Evolutionary conservation across 2,329 filamentous ascomycete genomes (phyloP).

Genomic region (Elsinoe australis): DNA sequence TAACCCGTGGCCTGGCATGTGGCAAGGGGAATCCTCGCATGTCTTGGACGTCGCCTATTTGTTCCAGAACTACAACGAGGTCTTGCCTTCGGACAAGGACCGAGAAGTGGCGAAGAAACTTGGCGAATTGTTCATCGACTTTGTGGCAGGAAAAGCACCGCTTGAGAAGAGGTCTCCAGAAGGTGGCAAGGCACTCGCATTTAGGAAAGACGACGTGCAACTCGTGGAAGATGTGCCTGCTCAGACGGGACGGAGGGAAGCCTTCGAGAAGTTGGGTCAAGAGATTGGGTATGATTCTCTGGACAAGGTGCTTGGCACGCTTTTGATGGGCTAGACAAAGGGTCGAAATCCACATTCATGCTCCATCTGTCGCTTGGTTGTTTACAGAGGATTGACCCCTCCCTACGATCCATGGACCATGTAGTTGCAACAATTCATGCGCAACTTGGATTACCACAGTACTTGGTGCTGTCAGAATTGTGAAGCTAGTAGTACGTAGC

Average conservation of each 20-base stretch:
- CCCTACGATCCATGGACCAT: too few species aligned
- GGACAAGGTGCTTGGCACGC: not conserved
- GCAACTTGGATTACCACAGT: too few species aligned
- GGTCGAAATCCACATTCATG: too few species aligned
- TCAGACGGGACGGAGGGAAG: constrained; percentile 3
- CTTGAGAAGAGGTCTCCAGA: constrained; percentile 31
- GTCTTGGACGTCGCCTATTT: constrained; percentile 41
- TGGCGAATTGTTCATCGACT: constrained; percentile 34
- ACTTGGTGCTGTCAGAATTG: too few species aligned
- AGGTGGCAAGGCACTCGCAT: constrained; percentile 21
- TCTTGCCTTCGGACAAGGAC: constrained; percentile 30
- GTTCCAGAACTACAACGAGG: constrained; percentile 42
- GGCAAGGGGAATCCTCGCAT: constrained; percentile 36
- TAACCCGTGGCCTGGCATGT: constrained; percentile 41
- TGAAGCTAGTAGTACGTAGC: too few species aligned
- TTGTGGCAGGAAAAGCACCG: constrained; percentile 33
- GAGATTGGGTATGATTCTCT: constrained; percentile 15
- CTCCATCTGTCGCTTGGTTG: too few species aligned
- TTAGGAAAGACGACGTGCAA: constrained; percentile 17
- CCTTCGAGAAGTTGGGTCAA: constrained; percentile 5
- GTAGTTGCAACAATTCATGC: too few species aligned
- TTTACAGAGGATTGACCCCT: too few species aligned
- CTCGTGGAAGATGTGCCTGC: constrained; percentile 21
- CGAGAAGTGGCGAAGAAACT: constrained; percentile 29
- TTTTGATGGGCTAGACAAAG: constrained; percentile 12